Percentiles rank a stretch among this genome's conserved stretches.
Conservation (phyloP, 2,329 filamentous ascomycete species). For the Botrytis medusae region DNA sequence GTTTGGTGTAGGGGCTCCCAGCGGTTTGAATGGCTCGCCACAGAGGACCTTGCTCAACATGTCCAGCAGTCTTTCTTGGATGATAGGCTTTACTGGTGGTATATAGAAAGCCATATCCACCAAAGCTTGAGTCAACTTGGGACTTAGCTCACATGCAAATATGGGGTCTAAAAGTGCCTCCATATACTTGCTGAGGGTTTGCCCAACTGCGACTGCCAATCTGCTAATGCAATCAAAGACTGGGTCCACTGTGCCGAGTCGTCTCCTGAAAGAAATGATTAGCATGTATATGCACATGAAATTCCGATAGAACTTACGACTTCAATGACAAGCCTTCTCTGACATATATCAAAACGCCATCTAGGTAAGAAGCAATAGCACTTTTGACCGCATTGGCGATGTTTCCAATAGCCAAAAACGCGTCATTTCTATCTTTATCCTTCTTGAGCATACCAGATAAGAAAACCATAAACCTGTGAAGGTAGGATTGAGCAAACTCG, state of each 20-base stretch:
- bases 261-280: constrained; percentile 42
- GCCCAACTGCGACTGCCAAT: constrained; percentile 89
- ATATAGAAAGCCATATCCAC: constrained; percentile 99
- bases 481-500: constrained; percentile 82
- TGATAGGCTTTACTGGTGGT: constrained; percentile 85
- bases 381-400: constrained; percentile 96
- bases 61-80: constrained; percentile 90
- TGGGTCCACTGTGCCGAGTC: constrained; percentile 57
- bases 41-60: constrained; percentile 94
- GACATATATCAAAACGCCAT: constrained; percentile 90
- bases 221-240: constrained; percentile 98
- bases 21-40: constrained; percentile 84
- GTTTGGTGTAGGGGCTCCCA: constrained; percentile 84
- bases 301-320: constrained; percentile 50
- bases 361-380: constrained; percentile 90
- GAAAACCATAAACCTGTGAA: constrained; percentile 97
- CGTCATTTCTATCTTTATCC: constrained; percentile 89
- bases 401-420: constrained; percentile 93
- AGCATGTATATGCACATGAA: constrained; percentile 27
- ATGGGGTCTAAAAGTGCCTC: constrained; percentile 93
- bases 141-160: constrained; percentile 91
- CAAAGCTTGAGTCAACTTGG: constrained; percentile 89
- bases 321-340: constrained; percentile 84
- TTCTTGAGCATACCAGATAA: constrained; percentile 91
- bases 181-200: constrained; percentile 98